Evolutionary conservation across 2,329 filamentous ascomycete species (phyloP).

Genomic region (Zarea fungicola): DNA sequence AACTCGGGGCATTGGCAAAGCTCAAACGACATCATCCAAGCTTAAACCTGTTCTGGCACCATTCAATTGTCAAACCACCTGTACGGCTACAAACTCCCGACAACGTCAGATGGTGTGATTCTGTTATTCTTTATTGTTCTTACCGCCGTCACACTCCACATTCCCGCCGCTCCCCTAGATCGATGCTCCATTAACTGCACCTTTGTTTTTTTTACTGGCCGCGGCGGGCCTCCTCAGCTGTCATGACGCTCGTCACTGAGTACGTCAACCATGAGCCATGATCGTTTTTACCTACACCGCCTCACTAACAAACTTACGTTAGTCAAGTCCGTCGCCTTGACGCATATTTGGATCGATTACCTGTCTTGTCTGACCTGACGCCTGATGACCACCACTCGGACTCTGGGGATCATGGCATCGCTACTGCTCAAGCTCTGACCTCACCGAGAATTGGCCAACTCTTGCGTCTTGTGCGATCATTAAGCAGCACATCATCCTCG

Average conservation of each 20-base stretch:
- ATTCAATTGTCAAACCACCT: background rate
- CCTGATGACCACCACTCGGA: slow-evolving; percentile 37
- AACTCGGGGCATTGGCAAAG: background rate
- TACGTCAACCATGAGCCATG: slow-evolving; percentile 26
- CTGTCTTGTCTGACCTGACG: slow-evolving; percentile 34
- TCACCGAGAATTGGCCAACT: slow-evolving; percentile 56
- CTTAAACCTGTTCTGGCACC: background rate
- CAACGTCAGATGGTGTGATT: slow-evolving; percentile 10
- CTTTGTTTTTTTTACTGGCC: background rate
- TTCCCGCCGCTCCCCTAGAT: background rate
- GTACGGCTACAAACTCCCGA: slow-evolving; percentile 11
- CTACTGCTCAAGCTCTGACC: slow-evolving; percentile 38
- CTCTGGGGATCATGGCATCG: slow-evolving; percentile 28
- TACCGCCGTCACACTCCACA: too few species aligned
- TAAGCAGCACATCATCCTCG: slow-evolving; percentile 65
- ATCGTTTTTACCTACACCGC: background rate
- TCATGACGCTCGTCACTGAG: slow-evolving; percentile 46
- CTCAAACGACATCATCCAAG: slow-evolving; percentile 6
- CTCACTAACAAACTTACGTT: slow-evolving; percentile 18
- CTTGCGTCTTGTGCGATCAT: slow-evolving; percentile 60
- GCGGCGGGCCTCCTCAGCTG: slow-evolving; percentile 7
- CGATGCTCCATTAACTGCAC: slow-evolving; percentile 10
- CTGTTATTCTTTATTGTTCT: background rate
- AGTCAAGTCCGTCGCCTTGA: slow-evolving; percentile 60
- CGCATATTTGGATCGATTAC: slow-evolving; percentile 59